Evolutionary conservation across 805 yeast genomes (phyloP), one percentile per base, ranked within the genome.

Genomic region (Cyberlindnera meyerae): DNA sequence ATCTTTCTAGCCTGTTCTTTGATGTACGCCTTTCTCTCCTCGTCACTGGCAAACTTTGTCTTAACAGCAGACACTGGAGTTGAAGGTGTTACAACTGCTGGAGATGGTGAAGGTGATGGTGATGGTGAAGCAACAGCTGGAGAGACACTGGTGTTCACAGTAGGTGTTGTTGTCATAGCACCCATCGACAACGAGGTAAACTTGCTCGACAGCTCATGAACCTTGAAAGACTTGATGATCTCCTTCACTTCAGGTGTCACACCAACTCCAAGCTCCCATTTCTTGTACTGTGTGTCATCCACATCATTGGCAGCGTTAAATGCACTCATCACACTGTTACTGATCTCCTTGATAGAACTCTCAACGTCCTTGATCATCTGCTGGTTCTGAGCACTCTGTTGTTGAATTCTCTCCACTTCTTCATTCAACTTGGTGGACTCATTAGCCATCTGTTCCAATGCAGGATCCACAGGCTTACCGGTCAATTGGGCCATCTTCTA

Each of bases 401-500:
- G 57, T 27, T 69, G 69, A 11, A 81, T 73, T 24, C 61, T 62
- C 15, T 66, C 65, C 17, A 70, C 59, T 35, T 76, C 80, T 43
- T 70, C 72, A 38, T 68, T 71, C 43, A 82, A 65, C 36, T 47
- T 51, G 14, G 48, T 43, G 33, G 61, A 61, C 31, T 61, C 64
- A 3, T 50, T 57, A 11, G 51, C 58, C 18, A 67, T 68, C 29
- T 61, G 58, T 18, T 63, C 63, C 26, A 50, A 28, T 12, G 35
- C 46, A 4, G 55, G 52, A 16, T 71, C 68, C 6, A 72, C 60
- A 11, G 76, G 67, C 51, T 79, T 82, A 1, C 96, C 96, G 0
- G 97, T 89, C 49, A 90, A 69, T 11, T 90, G 86, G 16, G 96
- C 94, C 95, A 90, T 88, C 44, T 95, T 74, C 24, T 87, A 82